Evolutionary conservation across 345 rosid genomes (phyloP), one percentile per base, ranked within the genome.

Genomic region (Combretum micranthum): DNA sequence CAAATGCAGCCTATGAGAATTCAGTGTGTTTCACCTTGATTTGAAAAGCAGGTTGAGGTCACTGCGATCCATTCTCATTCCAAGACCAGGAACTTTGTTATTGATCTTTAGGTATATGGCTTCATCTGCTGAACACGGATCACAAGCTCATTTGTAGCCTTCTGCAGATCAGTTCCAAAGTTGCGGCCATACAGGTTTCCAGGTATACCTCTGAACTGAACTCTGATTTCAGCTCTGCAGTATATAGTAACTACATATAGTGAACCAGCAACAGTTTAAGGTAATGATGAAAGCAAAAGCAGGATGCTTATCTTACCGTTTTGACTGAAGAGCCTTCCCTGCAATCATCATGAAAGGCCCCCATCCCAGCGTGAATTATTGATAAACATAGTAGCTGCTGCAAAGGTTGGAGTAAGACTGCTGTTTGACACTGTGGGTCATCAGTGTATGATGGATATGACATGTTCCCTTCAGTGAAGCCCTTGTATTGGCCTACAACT

Each of bases 281-380:
- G 25, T 20, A 22, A 9, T 12, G 20, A 20, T 11, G 53, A 50
- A 50, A 22, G 22, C 13, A 49, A 17, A 22, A 49, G 52, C 17
- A 17, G 52, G 14, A 22, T 13, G 18, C 12, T 18, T 13, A 5
- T 32, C 65, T 4, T 52, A 80, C 84, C 81, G 46, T 61, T 60
- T 77, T 7, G 76, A 75, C 23, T 74, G 76, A 46, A 77, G 78
- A 63, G 78, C 82, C 69, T 80, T 77, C 42, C 82, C 82, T 0
- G 82, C 82, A 37, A 69, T 68, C 78, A 77, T 66, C 50, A 75
- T 51, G 63, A 80, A 77, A 26, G 82, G 82, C 52, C 85, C n/a
- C 85, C 82, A 60, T 80, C 85, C 85, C 85, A 80, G 42, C 82
- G 52, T 19, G 78, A 58, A 32, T 80, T 77, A 14, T 80, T 68